Conservation (phyloP, 2,329 filamentous ascomycete species). For the Botryotinia convoluta region DNA sequence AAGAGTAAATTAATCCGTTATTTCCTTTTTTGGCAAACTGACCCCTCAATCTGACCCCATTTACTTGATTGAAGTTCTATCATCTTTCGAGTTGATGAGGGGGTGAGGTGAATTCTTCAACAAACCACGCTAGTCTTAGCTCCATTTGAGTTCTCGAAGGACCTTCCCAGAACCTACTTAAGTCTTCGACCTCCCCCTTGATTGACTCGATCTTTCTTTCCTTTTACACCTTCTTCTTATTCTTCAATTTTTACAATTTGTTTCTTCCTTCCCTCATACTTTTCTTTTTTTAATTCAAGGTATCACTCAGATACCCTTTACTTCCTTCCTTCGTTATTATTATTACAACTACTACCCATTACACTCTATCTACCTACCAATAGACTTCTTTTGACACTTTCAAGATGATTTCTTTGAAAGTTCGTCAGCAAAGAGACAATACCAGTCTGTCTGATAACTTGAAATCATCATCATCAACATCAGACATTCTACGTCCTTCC, state of each 20-base stretch:
- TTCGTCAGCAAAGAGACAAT: not conserved
- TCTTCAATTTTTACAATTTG: not conserved
- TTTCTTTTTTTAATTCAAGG: not conserved
- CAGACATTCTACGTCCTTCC: not conserved
- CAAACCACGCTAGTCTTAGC: not conserved
- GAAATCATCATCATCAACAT: not conserved
- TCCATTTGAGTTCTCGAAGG: not conserved
- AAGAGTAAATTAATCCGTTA: not conserved
- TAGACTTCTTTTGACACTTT: not conserved
- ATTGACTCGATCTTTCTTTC: not conserved
- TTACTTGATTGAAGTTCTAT: not conserved
- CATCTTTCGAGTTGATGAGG: not conserved
- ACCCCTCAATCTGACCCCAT: not conserved
- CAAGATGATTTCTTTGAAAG: conserved; percentile 5
- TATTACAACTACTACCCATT: not conserved
- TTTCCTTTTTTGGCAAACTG: not conserved
- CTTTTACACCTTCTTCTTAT: not conserved
- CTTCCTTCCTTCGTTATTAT: not conserved
- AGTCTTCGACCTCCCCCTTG: not conserved
- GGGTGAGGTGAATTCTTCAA: not conserved
- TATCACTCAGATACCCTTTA: not conserved
- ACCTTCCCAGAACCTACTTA: not conserved
- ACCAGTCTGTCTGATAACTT: not conserved
- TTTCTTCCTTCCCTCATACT: not conserved
- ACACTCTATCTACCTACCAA: not conserved